Evolutionary conservation across 1,284 basidiomycete genomes (phyloP), one percentile per base, ranked within the genome.

Genomic region (Leccinum ponderosum): DNA sequence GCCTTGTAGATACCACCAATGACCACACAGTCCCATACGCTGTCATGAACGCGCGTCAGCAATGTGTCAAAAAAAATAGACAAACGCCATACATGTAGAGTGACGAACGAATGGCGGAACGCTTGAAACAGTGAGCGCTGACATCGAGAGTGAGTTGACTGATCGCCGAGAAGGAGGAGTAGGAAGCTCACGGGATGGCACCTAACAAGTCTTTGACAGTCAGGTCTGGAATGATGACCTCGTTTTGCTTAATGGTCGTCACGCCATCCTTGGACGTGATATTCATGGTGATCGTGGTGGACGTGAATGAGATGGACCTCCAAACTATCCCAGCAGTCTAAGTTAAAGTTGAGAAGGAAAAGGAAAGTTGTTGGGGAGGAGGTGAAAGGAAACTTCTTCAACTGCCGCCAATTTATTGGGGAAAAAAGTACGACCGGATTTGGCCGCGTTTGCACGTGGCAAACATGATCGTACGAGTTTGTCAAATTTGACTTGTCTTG

Each of bases 81-180:
- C 0, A 37, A 27, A 44, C 0, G 14, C 6, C 63, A 12, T 68
- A 92, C 90, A 98, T 80, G 76, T 98, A 97, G 62, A 84, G 69
- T n/a, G 86, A 89, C 25, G 95, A 97, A 73, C 83, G 83, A 72
- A 97, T 68, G 1, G 94, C 90, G 1, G 94, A 97, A 65, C 97
- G 92, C 80, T 97, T 84, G 79, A 90, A 95, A 81, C 97, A 98
- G 78, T 97, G 95, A 5, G 91, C 75, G 11, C 95, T 95, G 67
- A 48, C 1, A 31, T 59, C 7, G 15, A 0, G 31, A 39, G 7
- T 5, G 37, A 15, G 27, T 68, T 27, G 55, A 37, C 11, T 56
- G 6, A 5, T 22, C 17, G 9, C 3, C 17, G 3, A 39, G 14
- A 55, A 56, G 1, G 9, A 50, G 53, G 7, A 50, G 53, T 3